Conservation (phyloP, 495 filamentous ascomycete species). For the Pyrenula massariospora region DNA sequence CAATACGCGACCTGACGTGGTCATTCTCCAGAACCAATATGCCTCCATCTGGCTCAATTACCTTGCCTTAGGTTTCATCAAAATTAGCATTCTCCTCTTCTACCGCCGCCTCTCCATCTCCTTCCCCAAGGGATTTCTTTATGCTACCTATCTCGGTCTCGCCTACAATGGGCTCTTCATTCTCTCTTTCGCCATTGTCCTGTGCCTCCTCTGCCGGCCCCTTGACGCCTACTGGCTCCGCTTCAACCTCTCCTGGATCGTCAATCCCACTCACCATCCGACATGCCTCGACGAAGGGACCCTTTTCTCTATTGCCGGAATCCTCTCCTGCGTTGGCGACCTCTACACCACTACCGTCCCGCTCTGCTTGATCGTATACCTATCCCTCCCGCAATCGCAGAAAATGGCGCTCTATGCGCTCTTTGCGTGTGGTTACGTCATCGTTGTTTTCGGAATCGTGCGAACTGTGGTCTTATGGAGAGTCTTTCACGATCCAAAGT, state of each 20-base stretch:
- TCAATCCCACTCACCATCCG: background rate
- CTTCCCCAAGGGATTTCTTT: constrained; percentile 23
- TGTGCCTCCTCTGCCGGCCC: constrained; percentile 22
- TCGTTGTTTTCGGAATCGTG: background rate
- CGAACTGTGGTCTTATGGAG: background rate
- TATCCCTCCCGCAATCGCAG: background rate
- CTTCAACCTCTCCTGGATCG: background rate
- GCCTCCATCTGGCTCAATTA: constrained; percentile 8
- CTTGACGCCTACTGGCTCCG: constrained; percentile 13
- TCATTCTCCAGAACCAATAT: background rate
- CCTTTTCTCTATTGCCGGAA: background rate
- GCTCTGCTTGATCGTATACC: background rate
- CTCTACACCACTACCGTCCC: background rate
- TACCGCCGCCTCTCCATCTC: constrained; percentile 34
- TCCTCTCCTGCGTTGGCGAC: background rate
- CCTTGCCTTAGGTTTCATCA: constrained; percentile 27
- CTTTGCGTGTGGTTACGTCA: background rate
- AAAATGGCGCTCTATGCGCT: background rate
- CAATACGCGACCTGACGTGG: too few species aligned
- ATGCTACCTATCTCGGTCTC: constrained; percentile 20
- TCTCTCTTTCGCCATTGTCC: constrained; percentile 11
- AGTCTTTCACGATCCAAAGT: background rate
- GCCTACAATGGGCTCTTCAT: constrained; percentile 16
- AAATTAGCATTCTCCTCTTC: constrained; percentile 37
- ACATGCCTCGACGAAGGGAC: background rate